A percentile compares a stretch with the other conserved stretches of the same genome.
phyloP scores from a whole-genome alignment of 148 eudicot species.

The Amaranthus cruentus region DNA sequence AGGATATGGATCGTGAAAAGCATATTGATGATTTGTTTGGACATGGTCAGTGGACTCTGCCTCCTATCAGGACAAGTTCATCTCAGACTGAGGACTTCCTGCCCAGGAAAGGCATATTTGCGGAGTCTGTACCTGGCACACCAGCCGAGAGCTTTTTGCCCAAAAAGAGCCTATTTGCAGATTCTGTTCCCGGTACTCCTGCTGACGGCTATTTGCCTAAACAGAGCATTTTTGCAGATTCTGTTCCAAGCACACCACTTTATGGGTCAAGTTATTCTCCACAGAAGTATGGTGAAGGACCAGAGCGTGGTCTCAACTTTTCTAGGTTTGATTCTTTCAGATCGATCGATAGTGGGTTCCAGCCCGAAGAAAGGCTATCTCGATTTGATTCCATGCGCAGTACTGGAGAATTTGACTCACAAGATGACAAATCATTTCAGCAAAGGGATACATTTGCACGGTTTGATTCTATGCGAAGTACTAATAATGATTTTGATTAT shows the following conservation, averaged over 20 bases:
- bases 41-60: slow-evolving; percentile 65
- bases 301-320: slow-evolving; percentile 55
- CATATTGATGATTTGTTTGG: slow-evolving; percentile 64
- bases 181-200: slow-evolving; percentile 76
- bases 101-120: slow-evolving; percentile 38
- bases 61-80: slow-evolving; percentile 77
- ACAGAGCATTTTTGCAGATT: slow-evolving; percentile 58
- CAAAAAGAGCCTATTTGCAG: slow-evolving; percentile 47
- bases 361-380: slow-evolving; percentile 47
- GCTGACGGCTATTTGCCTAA: slow-evolving; percentile 40
- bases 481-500: slow-evolving; percentile 45
- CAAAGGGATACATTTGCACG: slow-evolving; percentile 57
- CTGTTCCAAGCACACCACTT: slow-evolving; percentile 69
- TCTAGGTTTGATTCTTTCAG: slow-evolving; percentile 87
- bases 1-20: slow-evolving; percentile 48
- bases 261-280: slow-evolving; percentile 48
- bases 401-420: slow-evolving; percentile 43
- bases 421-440: slow-evolving; percentile 35
- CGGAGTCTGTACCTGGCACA: slow-evolving; percentile 68
- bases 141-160: slow-evolving; percentile 44
- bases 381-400: slow-evolving; percentile 77
- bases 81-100: slow-evolving; percentile 27
- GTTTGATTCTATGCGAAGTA: slow-evolving; percentile 73
- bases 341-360: slow-evolving; percentile 58
- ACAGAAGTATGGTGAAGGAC: slow-evolving; percentile 33